Evolutionary conservation across 129 eudicot genomes (phyloP).

Genomic region (Flaveria sonorensis): DNA sequence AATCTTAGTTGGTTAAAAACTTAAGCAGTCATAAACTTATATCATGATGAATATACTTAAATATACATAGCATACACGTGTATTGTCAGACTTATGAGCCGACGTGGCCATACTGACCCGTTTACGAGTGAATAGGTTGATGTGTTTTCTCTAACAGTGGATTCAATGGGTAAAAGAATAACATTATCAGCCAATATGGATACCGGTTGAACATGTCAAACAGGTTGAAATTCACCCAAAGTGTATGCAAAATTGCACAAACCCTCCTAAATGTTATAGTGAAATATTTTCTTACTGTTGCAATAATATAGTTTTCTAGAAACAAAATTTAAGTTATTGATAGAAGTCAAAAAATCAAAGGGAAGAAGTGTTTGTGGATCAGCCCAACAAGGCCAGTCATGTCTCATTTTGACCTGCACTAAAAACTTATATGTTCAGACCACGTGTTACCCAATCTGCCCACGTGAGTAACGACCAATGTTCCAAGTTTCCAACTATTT

Average conservation of each 20-base stretch:
- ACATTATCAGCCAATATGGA: background rate
- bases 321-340: background rate
- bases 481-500: background rate
- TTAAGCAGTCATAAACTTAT: background rate
- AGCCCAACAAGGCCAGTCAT: background rate
- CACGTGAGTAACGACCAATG: background rate
- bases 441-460: background rate
- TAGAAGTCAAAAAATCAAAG: background rate
- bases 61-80: too few relatives aligned
- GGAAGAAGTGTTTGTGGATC: background rate
- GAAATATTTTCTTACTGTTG: slow-evolving; percentile 1
- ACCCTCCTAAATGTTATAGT: background rate
- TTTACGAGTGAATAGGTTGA: background rate
- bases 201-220: background rate
- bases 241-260: background rate
- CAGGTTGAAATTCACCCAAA: background rate
- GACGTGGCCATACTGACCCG: background rate
- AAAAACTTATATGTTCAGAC: background rate
- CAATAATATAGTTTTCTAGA: background rate
- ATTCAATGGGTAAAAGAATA: background rate
- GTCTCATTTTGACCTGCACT: background rate
- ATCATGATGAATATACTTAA: background rate
- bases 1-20: background rate
- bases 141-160: background rate
- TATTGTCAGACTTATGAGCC: background rate